Evolutionary conservation across 2,329 filamentous ascomycete species (phyloP), one percentile per base, ranked within the genome.

Genomic region (Epichloe bromicola): DNA sequence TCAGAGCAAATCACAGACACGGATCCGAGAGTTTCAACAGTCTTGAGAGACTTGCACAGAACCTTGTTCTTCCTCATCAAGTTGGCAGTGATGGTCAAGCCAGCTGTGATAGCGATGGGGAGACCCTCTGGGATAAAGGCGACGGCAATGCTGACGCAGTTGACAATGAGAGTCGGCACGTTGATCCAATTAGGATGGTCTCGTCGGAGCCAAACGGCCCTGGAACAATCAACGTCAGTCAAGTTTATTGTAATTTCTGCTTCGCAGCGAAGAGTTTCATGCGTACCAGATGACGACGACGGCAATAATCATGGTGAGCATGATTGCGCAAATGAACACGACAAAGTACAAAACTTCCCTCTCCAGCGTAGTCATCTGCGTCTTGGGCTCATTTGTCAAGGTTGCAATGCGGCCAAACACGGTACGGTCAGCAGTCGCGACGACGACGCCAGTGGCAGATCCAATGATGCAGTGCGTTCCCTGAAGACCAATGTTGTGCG

Each of bases 391-490:
- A 48, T 79, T 85, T 0, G 85, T 86, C 48, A 89, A 69, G 56
- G 81, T 80, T 1, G 86, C 85, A 56, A 90, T 86, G 46, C 82
- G 78, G 8, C 86, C 85, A 64, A 90, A 88, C 20, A 90, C 81
- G 0, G 86, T 88, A 14, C 69, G 71, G 61, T 88, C 83, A 8
- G 85, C 85, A 0, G 82, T 89, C 1, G 80, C 79, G 11, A 90
- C 80, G 2, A 87, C 82, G 10, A 89, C 67, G 17, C 82, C 85
- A 14, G 75, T 70, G 48, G 78, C 82, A 20, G 71, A 80, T 3
- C 86, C 86, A 6, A 80, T 81, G 4, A 85, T 79, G 57, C 85
- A 88, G 59, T 89, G 84, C 0, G 86, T 88, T n/a, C 86, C 85
- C 61, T 88, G 85, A 10, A 90, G 73, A 20, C 85, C 85, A 49